Conservation (phyloP, 2,329 filamentous ascomycete species). For the Xylaria sp. region DNA sequence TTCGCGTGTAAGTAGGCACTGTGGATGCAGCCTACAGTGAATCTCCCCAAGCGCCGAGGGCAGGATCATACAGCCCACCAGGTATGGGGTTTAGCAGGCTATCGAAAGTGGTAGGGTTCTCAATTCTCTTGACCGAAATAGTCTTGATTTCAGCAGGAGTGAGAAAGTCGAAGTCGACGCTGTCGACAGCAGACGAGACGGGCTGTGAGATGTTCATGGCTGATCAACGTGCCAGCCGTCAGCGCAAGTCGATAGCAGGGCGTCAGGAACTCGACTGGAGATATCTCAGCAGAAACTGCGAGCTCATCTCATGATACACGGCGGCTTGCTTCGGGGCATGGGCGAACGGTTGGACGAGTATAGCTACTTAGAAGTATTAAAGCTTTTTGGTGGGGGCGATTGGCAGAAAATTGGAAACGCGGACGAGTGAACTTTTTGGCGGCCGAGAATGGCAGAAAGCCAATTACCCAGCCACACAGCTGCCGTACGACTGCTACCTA, state of each 20-base stretch:
- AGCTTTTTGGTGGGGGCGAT: conserved; percentile 24
- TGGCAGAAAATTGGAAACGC: conserved; percentile 22
- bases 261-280: background rate
- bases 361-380: conserved; percentile 1
- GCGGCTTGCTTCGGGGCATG: background rate
- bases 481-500: too few species aligned
- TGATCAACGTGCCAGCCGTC: conserved; percentile 15
- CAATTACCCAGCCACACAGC: background rate
- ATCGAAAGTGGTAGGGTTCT: conserved; percentile 94
- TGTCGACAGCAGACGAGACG: conserved; percentile 78
- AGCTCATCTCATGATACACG: conserved; percentile 16
- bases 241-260: background rate
- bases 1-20: conserved; percentile 9
- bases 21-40: conserved; percentile 63
- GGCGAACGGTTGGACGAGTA: conserved; percentile 10
- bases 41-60: conserved; percentile 87
- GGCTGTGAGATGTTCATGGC: conserved; percentile 77
- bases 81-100: conserved; percentile 85
- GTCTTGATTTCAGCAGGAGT: conserved; percentile 79
- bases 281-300: conserved; percentile 11
- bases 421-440: conserved; percentile 44
- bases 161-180: conserved; percentile 88
- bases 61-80: conserved; percentile 89
- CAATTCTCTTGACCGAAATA: conserved; percentile 91
- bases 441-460: conserved; percentile 46